A percentile compares a stretch with the other conserved stretches of the same genome.
Evolutionary conservation across 345 rosid species (phyloP).

Genomic region (Gossypium rotundifolium): DNA sequence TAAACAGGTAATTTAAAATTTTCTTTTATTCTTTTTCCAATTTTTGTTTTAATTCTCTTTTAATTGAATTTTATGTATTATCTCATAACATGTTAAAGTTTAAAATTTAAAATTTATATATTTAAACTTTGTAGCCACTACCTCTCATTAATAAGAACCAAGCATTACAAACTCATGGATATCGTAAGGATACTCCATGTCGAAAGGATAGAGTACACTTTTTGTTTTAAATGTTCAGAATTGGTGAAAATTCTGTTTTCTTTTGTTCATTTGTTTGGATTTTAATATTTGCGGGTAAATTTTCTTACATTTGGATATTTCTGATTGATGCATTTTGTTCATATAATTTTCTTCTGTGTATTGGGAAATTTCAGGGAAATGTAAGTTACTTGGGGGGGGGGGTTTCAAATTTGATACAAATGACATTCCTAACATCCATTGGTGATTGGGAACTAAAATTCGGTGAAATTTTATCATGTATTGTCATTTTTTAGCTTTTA

Average conservation of each 20-base stretch:
- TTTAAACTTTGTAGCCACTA: not conserved
- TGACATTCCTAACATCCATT: not conserved
- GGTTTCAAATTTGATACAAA: not conserved
- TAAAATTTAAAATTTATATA: not conserved
- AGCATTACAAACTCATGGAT: no score
- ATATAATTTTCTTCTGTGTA: no score
- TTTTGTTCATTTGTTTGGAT: not conserved
- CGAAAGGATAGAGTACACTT: no score
- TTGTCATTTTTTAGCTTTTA: not conserved
- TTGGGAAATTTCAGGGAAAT: not conserved
- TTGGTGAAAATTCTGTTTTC: not conserved
- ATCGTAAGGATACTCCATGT: no score
- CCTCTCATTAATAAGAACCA: no score
- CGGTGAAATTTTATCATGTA: not conserved
- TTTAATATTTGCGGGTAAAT: not conserved
- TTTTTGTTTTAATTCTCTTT: not conserved
- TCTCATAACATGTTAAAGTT: not conserved
- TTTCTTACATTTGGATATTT: not conserved
- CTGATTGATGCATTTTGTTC: not conserved
- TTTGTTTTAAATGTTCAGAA: not conserved
- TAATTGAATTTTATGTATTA: not conserved
- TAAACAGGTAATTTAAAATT: conserved; percentile 43
- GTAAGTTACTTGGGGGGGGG: no score
- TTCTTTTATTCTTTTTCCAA: not conserved
- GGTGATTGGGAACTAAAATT: not conserved